Evolutionary conservation across 1,284 basidiomycete species (phyloP).

Genomic region (Marasmius oreades): DNA sequence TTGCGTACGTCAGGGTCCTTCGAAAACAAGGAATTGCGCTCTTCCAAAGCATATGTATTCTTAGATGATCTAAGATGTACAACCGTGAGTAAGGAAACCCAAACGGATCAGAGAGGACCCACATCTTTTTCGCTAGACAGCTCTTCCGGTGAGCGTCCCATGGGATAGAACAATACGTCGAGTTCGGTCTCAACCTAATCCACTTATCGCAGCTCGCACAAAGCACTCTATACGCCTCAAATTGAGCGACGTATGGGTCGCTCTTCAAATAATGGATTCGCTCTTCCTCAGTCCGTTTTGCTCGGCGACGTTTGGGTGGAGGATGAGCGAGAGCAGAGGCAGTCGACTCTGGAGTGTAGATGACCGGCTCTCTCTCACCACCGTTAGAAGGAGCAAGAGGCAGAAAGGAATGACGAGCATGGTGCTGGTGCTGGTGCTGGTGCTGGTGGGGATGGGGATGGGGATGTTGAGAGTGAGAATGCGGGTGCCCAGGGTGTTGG

Average conservation of each 20-base stretch:
- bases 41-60: constrained; percentile 53
- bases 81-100: too few relatives aligned
- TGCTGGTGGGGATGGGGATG: not conserved
- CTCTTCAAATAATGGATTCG: constrained; percentile 68
- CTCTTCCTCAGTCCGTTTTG: constrained; percentile 75
- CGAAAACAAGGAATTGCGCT: constrained; percentile 52
- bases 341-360: constrained; percentile 39
- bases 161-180: constrained; percentile 79
- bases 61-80: constrained; percentile 37
- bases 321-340: constrained; percentile 38
- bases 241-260: constrained; percentile 74
- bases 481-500: not conserved
- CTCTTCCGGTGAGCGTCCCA: constrained; percentile 79
- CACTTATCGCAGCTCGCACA: constrained; percentile 78
- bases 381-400: constrained; percentile 15
- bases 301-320: constrained; percentile 59
- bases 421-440: not conserved
- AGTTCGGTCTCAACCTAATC: constrained; percentile 77
- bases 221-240: constrained; percentile 74
- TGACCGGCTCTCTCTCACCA: constrained; percentile 25
- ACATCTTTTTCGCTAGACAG: constrained; percentile 59
- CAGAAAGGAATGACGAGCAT: not conserved
- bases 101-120: constrained; percentile 2
- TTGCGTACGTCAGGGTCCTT: constrained; percentile 66
- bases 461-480: not conserved